Percentiles rank a stretch among this genome's conserved stretches.
Evolutionary conservation across 2,329 filamentous ascomycete species (phyloP).

Genomic region (Magnaporthales sp.): DNA sequence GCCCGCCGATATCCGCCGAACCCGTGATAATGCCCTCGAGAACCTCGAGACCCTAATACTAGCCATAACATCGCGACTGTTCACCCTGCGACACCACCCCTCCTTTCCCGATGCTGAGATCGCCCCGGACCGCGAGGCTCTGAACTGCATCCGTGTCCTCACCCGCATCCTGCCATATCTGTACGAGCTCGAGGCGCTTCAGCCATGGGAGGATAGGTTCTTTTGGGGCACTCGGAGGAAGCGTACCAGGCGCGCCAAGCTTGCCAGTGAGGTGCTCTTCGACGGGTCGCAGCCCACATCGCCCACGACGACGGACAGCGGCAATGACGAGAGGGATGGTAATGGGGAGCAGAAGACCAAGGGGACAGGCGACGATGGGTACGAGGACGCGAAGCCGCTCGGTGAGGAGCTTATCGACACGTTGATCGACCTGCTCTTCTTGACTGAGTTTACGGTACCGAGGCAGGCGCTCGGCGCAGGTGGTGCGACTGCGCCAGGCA

Average conservation of each 20-base stretch:
- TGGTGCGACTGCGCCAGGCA: slow-evolving; percentile 34
- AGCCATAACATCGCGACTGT: slow-evolving; percentile 74
- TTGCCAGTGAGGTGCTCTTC: slow-evolving; percentile 72
- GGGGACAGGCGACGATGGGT: slow-evolving; percentile 47
- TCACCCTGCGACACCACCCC: slow-evolving; percentile 75
- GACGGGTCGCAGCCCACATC: slow-evolving; percentile 49
- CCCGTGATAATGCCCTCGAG: slow-evolving; percentile 72
- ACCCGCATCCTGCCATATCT: slow-evolving; percentile 85
- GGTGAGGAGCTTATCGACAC: slow-evolving; percentile 91
- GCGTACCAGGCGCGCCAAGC: slow-evolving; percentile 56
- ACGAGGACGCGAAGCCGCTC: slow-evolving; percentile 75
- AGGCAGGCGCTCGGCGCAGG: slow-evolving; percentile 45
- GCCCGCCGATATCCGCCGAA: slow-evolving; percentile 77
- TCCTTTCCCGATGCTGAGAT: slow-evolving; percentile 83
- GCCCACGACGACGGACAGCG: slow-evolving; percentile 24
- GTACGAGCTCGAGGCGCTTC: slow-evolving; percentile 79
- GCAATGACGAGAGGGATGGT: not conserved
- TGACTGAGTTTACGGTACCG: slow-evolving; percentile 79
- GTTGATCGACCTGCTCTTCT: slow-evolving; percentile 83
- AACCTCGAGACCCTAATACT: slow-evolving; percentile 87
- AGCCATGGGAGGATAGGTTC: slow-evolving; percentile 83
- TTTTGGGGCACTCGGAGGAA: slow-evolving; percentile 77
- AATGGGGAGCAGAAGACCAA: slow-evolving; percentile 20
- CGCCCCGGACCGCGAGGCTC: slow-evolving; percentile 76
- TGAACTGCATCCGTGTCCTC: slow-evolving; percentile 90